Conservation (phyloP, 1,284 basidiomycete species). For the Pisolithus thermaeus region DNA sequence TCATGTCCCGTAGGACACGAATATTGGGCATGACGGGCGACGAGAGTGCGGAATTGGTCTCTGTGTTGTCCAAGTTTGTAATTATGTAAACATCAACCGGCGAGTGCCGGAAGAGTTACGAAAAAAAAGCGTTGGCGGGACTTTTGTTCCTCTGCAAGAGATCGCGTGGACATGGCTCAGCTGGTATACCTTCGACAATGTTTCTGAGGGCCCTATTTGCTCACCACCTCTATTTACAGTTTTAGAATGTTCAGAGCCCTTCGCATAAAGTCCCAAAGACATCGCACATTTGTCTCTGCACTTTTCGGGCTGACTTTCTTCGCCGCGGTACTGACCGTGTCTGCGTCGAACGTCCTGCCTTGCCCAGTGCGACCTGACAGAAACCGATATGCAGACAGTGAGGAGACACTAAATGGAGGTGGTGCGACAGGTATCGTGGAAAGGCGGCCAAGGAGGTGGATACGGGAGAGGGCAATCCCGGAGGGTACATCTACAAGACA, state of each 20-base stretch:
- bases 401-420: constrained; percentile 22
- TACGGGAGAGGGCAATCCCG: constrained; percentile 54
- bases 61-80: background rate
- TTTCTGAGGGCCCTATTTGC: background rate
- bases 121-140: background rate
- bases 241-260: constrained; percentile 52
- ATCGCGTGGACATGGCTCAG: constrained; percentile 16
- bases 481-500: constrained; percentile 13
- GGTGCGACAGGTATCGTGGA: constrained; percentile 42
- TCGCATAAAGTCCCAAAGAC: constrained; percentile 53
- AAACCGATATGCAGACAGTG: constrained; percentile 44
- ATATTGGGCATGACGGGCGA: constrained; percentile 35
- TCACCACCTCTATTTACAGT: background rate
- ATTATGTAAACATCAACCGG: background rate
- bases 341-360: constrained; percentile 69
- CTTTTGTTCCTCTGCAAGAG: background rate
- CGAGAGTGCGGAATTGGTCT: background rate
- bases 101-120: background rate
- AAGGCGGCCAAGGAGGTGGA: constrained; percentile 71
- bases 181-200: background rate
- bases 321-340: constrained; percentile 73
- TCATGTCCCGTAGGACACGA: constrained; percentile 71
- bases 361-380: constrained; percentile 62
- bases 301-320: constrained; percentile 76
- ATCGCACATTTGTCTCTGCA: constrained; percentile 67